phyloP scores from a whole-genome alignment of 2,329 filamentous ascomycete species.

The Xylaria sp. region DNA sequence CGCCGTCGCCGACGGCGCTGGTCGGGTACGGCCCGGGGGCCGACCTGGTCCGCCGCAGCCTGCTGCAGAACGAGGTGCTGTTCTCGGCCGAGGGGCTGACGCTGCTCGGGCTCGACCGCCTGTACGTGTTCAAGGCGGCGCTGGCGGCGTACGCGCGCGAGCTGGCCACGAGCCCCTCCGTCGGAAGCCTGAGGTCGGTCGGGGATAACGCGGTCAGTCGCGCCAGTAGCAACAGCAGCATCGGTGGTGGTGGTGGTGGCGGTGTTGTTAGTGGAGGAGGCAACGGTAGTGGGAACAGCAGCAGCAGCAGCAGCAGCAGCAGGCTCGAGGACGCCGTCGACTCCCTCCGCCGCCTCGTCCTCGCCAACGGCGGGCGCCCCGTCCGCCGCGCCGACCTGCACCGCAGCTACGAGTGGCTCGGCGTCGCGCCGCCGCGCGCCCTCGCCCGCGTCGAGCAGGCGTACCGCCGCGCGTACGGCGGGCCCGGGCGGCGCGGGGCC shows the following conservation, averaged over 20 bases:
- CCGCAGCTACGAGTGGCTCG: slow-evolving; percentile 61
- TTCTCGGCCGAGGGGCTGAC: slow-evolving; percentile 64
- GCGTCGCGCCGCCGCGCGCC: slow-evolving; percentile 51
- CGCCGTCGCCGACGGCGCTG: slow-evolving; percentile 46
- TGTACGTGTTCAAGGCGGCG: slow-evolving; percentile 67
- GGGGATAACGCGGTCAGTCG: too few relatives aligned
- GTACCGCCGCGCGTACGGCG: slow-evolving; percentile 61
- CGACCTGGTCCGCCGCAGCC: slow-evolving; percentile 58
- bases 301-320: too few relatives aligned
- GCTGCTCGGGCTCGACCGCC: slow-evolving; percentile 61
- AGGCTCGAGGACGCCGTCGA: slow-evolving; percentile 64
- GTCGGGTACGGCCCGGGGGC: slow-evolving; percentile 50
- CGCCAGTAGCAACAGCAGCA: too few relatives aligned
- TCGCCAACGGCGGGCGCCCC: slow-evolving; percentile 54
- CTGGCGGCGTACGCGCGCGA: slow-evolving; percentile 60
- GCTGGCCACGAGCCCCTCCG: too few relatives aligned
- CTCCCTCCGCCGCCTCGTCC: slow-evolving; percentile 61
- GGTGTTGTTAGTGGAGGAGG: too few relatives aligned
- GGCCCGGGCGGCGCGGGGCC: slow-evolving; percentile 47
- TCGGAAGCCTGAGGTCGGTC: too few relatives aligned
- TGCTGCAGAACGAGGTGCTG: slow-evolving; percentile 62
- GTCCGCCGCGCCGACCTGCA: slow-evolving; percentile 55
- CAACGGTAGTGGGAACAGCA: too few relatives aligned
- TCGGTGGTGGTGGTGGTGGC: too few relatives aligned
- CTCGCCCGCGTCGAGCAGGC: slow-evolving; percentile 58